Percentiles rank a stretch among this genome's conserved stretches.
These are phyloP conservation scores for Paracamarosporium sp. DNA, from an alignment of 2,329 filamentous ascomycete genomes.

Conservation along the genomic window DNA sequence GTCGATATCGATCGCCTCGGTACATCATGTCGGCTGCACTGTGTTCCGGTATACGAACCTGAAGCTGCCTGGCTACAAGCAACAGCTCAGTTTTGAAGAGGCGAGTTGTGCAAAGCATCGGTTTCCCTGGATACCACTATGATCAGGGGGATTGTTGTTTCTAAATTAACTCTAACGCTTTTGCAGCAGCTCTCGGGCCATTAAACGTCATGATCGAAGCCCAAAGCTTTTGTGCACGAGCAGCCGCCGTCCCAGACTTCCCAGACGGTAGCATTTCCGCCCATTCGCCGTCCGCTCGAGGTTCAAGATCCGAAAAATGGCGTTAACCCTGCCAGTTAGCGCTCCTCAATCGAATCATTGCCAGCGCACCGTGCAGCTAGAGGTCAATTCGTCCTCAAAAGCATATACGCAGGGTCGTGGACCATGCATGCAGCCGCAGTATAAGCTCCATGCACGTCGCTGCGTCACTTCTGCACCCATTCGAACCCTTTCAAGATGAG, in stretches of 20 bases:
- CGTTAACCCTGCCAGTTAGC: constrained; percentile 30
- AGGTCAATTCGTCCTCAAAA: constrained; percentile 27
- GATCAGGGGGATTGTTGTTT: constrained; percentile 18
- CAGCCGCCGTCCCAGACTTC: constrained; percentile 23
- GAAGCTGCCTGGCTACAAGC: neutral
- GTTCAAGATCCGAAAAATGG: constrained; percentile 28
- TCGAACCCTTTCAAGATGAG: constrained; percentile 21
- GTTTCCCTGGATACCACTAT: constrained; percentile 33
- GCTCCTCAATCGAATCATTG: constrained; percentile 32
- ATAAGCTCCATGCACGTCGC: constrained; percentile 34
- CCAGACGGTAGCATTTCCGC: constrained; percentile 22
- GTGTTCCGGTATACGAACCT: constrained; percentile 5
- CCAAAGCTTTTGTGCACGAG: constrained; percentile 36
- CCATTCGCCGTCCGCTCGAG: constrained; percentile 27
- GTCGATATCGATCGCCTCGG: constrained; percentile 12
- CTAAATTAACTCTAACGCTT: constrained; percentile 20
- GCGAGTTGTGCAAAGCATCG: constrained; percentile 9
- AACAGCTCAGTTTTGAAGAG: neutral
- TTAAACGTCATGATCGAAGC: constrained; percentile 35
- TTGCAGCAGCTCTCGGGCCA: constrained; percentile 19
- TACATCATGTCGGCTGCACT: constrained; percentile 19
- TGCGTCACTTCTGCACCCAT: constrained; percentile 22
- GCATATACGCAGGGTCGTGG: constrained; percentile 17
- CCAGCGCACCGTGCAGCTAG: constrained; percentile 46
- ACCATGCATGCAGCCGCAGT: constrained; percentile 23